phyloP scores from a whole-genome alignment of 257 asterid species.

The Penstemon newberryi region DNA sequence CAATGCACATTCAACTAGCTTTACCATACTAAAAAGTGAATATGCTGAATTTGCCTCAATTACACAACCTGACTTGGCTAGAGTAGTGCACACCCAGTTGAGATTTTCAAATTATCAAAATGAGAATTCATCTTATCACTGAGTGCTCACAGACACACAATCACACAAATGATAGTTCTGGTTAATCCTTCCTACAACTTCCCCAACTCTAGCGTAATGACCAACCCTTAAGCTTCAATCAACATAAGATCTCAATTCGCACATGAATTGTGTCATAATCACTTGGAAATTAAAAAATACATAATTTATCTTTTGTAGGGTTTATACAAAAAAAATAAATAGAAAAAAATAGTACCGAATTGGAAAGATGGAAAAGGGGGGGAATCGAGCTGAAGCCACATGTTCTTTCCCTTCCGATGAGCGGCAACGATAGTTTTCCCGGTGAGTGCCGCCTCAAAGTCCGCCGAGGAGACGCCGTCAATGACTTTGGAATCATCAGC shows the following conservation, averaged over 20 bases:
- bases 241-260: neutral
- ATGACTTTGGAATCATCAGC: constrained; percentile 87
- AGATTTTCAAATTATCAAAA: constrained; percentile 1
- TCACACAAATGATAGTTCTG: too few relatives aligned
- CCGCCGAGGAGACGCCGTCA: constrained; percentile 67
- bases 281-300: neutral
- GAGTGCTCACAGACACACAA: neutral
- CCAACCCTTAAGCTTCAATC: neutral
- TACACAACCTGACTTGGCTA: neutral
- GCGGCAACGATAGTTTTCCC: constrained; percentile 88
- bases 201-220: too few relatives aligned
- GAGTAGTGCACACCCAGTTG: neutral
- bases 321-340: neutral
- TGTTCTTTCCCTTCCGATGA: constrained; percentile 93
- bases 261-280: neutral
- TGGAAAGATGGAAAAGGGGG: constrained; percentile 96
- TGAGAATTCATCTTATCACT: neutral
- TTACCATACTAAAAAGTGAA: constrained; percentile 13
- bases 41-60: constrained; percentile 4
- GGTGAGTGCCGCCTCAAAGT: constrained; percentile 70
- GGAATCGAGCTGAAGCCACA: constrained; percentile 94
- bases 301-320: constrained; percentile 31
- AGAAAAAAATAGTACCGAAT: constrained; percentile 55
- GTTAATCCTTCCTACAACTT: too few relatives aligned
- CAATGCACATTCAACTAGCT: constrained; percentile 2